These are phyloP conservation scores for Tetrastigma voinierianum DNA, from an alignment of 164 flowering plant species.

Conservation along the genomic window DNA sequence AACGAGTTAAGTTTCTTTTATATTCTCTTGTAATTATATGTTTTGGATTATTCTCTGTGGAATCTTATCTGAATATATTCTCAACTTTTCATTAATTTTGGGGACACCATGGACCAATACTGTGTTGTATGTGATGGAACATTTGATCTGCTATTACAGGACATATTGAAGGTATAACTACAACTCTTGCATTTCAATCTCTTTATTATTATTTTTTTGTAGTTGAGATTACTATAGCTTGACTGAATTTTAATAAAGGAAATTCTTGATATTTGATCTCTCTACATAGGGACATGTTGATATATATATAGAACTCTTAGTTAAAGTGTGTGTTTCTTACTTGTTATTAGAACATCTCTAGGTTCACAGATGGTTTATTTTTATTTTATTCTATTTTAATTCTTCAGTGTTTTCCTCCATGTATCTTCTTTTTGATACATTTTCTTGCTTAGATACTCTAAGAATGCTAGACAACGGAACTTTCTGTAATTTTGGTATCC, in stretches of 20 bases:
- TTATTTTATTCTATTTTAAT: not conserved
- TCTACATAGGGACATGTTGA: constrained; percentile 92
- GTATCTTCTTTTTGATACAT: not conserved
- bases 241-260: no score
- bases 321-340: not conserved
- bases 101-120: constrained; percentile 88
- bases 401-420: not conserved
- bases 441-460: constrained; percentile 51
- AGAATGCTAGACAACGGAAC: constrained; percentile 69
- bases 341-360: no score
- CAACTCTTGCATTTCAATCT: no score
- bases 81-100: constrained; percentile 19
- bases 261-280: constrained; percentile 70
- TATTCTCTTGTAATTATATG: no score
- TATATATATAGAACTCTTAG: constrained; percentile 28
- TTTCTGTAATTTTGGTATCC: constrained; percentile 77
- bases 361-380: not conserved
- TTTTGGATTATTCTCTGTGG: not conserved
- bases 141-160: constrained; percentile 88
- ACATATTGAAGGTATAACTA: constrained; percentile 72
- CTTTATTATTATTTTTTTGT: not conserved
- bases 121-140: constrained; percentile 85
- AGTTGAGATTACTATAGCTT: no score
- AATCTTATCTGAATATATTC: not conserved
- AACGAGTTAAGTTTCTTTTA: no score